Percentiles rank a stretch among this genome's conserved stretches.
Conservation (phyloP, 1,139 yeast species). For the Torulaspora pretoriensis region DNA sequence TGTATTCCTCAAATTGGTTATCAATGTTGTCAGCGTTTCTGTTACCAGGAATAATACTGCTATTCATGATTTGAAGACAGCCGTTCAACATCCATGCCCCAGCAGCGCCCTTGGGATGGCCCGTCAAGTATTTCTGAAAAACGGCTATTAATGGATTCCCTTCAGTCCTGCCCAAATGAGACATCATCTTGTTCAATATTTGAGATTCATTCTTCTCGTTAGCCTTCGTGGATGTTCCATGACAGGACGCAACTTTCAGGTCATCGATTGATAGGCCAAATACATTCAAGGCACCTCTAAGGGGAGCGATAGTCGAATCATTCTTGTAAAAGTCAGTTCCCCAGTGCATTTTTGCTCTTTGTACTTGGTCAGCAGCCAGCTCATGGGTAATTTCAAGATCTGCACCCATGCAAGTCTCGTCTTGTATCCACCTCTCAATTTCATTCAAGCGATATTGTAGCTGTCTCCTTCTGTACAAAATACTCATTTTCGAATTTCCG, state of each 20-base stretch:
- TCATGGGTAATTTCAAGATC: constrained; percentile 73
- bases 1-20: constrained; percentile 64
- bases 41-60: constrained; percentile 92
- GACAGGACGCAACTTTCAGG: constrained; percentile 89
- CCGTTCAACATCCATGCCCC: constrained; percentile 99
- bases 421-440: constrained; percentile 71
- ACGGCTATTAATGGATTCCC: constrained; percentile 93
- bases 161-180: constrained; percentile 83
- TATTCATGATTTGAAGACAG: constrained; percentile 78
- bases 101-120: constrained; percentile 99
- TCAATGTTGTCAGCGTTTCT: constrained; percentile 93
- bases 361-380: constrained; percentile 73
- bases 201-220: constrained; percentile 92
- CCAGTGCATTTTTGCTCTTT: constrained; percentile 82
- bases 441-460: constrained; percentile 68
- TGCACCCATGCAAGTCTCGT: constrained; percentile 62
- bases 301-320: constrained; percentile 86
- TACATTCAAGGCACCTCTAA: constrained; percentile 88
- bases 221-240: constrained; percentile 93
- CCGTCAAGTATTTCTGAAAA: constrained; percentile 92
- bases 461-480: constrained; percentile 86
- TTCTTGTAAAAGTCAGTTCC: constrained; percentile 84
- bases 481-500: constrained; percentile 68
- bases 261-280: constrained; percentile 86
- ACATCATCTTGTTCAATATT: constrained; percentile 79